These are phyloP conservation scores for Neofusicoccum laricinum DNA, from an alignment of 2,329 filamentous ascomycete genomes.

Conservation along the genomic window DNA sequence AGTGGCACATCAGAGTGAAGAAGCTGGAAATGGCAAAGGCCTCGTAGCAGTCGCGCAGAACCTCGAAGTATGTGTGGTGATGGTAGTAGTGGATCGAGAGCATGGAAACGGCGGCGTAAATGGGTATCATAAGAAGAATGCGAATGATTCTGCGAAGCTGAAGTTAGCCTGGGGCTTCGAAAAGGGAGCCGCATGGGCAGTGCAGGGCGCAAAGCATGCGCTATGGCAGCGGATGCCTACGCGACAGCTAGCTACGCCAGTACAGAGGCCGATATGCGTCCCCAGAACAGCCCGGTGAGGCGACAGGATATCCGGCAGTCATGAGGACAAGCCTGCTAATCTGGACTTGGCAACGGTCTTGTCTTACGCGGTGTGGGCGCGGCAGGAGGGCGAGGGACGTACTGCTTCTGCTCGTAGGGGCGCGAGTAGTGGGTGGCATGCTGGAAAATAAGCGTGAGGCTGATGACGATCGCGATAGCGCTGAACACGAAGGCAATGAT, in stretches of 20 bases:
- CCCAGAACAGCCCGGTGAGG: background rate
- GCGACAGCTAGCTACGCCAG: background rate
- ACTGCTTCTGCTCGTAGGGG: slow-evolving; percentile 60
- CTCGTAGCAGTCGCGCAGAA: slow-evolving; percentile 82
- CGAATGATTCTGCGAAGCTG: slow-evolving; percentile 67
- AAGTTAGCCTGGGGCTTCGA: background rate
- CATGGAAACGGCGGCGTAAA: slow-evolving; percentile 74
- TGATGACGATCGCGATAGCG: slow-evolving; percentile 49
- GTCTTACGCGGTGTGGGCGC: background rate
- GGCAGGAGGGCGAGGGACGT: slow-evolving; percentile 24
- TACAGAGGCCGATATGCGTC: background rate
- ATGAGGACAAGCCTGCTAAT: background rate
- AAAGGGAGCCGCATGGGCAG: background rate
- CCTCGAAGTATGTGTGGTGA: slow-evolving; percentile 76
- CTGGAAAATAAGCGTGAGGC: slow-evolving; percentile 53
- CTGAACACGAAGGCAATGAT: slow-evolving; percentile 53
- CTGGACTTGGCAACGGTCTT: background rate
- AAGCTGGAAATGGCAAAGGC: slow-evolving; percentile 86
- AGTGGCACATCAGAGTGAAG: slow-evolving; percentile 78
- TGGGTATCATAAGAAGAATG: slow-evolving; percentile 82
- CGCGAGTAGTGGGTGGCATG: slow-evolving; percentile 61
- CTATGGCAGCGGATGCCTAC: background rate
- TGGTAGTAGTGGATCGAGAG: slow-evolving; percentile 72
- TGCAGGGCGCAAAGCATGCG: background rate
- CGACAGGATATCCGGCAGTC: background rate